Conservation (phyloP, 805 yeast genomes). For the Deakozyma indianensis region DNA sequence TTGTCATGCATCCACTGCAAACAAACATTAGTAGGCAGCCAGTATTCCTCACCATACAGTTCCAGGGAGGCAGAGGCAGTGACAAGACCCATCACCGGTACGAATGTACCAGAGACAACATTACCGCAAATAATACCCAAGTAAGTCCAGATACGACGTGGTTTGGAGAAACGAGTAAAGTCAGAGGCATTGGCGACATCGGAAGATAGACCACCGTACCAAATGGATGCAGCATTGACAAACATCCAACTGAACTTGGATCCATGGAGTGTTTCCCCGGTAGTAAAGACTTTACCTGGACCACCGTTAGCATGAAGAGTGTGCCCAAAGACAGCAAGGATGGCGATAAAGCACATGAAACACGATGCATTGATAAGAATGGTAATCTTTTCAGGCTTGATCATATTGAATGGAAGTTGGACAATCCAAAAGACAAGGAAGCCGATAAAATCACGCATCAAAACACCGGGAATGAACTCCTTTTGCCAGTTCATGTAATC, state of each 20-base stretch:
- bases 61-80: slow-evolving; percentile 27
- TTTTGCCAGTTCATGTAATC: neutral
- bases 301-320: neutral
- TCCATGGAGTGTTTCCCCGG: neutral
- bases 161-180: slow-evolving; percentile 25
- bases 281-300: neutral
- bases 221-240: slow-evolving; percentile 26
- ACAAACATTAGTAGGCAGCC: slow-evolving; percentile 25
- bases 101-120: slow-evolving; percentile 22
- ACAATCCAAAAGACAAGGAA: neutral
- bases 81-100: slow-evolving; percentile 30
- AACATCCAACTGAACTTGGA: slow-evolving; percentile 23
- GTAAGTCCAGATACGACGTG: slow-evolving; percentile 11
- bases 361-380: neutral
- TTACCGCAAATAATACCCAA: slow-evolving; percentile 17
- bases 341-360: neutral
- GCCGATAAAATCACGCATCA: slow-evolving; percentile 1
- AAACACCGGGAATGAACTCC: slow-evolving; percentile 1
- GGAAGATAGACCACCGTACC: slow-evolving; percentile 28
- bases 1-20: slow-evolving; percentile 19
- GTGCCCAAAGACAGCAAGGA: neutral
- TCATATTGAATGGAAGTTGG: neutral
- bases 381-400: neutral
- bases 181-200: slow-evolving; percentile 29
- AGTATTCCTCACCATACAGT: slow-evolving; percentile 22